Evolutionary conservation across 768 basidiomycete species (phyloP).

Genomic region (Tulasnella sp.): DNA sequence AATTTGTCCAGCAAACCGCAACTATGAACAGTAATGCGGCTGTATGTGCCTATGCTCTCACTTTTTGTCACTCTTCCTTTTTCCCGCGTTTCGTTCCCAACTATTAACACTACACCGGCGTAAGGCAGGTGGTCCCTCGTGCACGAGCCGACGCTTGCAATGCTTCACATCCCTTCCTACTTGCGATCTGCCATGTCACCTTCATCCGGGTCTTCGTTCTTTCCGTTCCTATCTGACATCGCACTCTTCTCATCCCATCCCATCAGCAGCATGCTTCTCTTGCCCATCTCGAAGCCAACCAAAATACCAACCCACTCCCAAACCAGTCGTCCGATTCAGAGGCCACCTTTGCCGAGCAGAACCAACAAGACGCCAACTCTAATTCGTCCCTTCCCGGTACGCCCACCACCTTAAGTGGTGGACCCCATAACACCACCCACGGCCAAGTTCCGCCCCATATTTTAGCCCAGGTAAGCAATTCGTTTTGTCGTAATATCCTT

Average conservation of each 20-base stretch:
- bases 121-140: constrained; percentile 2
- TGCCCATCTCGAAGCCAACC: not conserved
- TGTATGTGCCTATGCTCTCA: no score
- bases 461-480: not conserved
- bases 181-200: not conserved
- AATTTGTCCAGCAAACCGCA: constrained; percentile 4
- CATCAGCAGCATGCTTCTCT: not conserved
- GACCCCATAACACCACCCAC: not conserved
- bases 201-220: not conserved
- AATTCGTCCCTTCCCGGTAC: not conserved
- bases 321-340: not conserved
- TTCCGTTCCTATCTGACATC: not conserved
- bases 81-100: not conserved
- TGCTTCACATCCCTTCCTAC: not conserved
- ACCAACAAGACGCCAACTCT: not conserved
- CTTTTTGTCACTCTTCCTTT: not conserved
- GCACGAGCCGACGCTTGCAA: not conserved
- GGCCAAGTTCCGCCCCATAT: constrained; percentile 1
- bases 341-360: not conserved
- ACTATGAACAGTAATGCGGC: not conserved
- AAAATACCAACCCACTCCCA: not conserved
- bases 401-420: not conserved
- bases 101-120: not conserved
- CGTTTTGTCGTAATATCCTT: not conserved
- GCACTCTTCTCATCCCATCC: not conserved